A percentile compares a stretch with the other conserved stretches of the same genome.
Conservation (phyloP, 2,329 filamentous ascomycete genomes). For the Ophiosphaerella herpotricha region DNA sequence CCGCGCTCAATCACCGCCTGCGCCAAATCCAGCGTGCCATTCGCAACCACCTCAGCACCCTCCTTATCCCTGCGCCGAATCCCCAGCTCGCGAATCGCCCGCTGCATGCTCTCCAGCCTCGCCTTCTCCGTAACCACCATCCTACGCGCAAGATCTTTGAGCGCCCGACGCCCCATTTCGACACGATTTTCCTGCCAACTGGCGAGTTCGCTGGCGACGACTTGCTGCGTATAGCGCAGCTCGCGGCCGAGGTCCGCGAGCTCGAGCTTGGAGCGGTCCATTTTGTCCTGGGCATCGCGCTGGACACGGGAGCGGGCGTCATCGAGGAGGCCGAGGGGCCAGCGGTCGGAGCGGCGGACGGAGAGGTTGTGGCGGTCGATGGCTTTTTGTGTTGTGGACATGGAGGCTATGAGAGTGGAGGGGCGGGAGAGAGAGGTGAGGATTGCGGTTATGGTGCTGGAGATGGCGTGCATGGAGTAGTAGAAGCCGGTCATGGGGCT, state of each 20-base stretch:
- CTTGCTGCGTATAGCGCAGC: constrained; percentile 88
- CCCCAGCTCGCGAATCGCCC: constrained; percentile 68
- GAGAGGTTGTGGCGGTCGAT: constrained; percentile 79
- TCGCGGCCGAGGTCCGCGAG: constrained; percentile 77
- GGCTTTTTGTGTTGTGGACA: constrained; percentile 72
- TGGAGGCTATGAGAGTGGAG: constrained; percentile 74
- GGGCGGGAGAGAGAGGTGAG: constrained; percentile 79
- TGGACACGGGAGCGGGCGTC: constrained; percentile 82
- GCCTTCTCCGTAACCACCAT: constrained; percentile 82
- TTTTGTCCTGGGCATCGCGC: constrained; percentile 82
- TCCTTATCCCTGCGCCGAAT: neutral
- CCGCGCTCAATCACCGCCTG: constrained; percentile 6
- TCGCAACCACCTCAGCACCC: neutral
- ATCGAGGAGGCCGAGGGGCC: constrained; percentile 82
- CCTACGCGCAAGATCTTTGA: constrained; percentile 74
- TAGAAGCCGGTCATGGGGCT: constrained; percentile 76
- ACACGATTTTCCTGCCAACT: constrained; percentile 93
- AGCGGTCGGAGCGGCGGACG: constrained; percentile 73
- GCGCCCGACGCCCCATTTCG: constrained; percentile 72
- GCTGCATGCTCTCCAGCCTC: constrained; percentile 76
- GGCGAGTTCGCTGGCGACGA: constrained; percentile 87
- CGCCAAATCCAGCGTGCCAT: neutral
- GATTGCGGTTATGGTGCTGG: constrained; percentile 81
- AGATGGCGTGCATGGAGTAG: constrained; percentile 75
- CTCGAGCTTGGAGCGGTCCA: constrained; percentile 70